Evolutionary conservation across 352 stramenopile species (phyloP), one percentile per base, ranked within the genome.

Genomic region (Pythium insidiosum): DNA sequence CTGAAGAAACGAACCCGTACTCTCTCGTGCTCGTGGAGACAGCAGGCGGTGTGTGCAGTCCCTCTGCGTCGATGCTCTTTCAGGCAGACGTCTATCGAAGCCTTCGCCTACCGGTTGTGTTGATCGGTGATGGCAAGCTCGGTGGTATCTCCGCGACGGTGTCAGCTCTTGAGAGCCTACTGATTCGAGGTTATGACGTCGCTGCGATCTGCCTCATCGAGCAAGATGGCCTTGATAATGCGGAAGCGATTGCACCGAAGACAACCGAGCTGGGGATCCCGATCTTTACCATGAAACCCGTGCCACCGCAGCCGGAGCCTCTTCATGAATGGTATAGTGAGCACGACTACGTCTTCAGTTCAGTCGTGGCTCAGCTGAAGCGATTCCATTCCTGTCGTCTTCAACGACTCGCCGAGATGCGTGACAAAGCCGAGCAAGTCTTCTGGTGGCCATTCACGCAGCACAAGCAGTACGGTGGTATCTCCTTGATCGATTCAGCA

Each of bases 41-140:
- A 9, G 94, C 95, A 1, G 95, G 95, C 9, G 95, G 95, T 20
- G 93, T 97, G 12, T 86, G 97, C 50, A 98, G 80, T 30, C 80
- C 80, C 9, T 85, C 80, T 20, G 79, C 74, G 5, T 86, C 69
- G 2, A 88, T 89, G 63, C 77, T 69, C 13, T 84, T 85, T 51
- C 95, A 99, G 62, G 94, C 85, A 16, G 94, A 98, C 57, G 72
- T 98, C 36, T 99, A 98, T 58, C 74, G 85, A 20, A 60, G 75
- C 5, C 66, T 98, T 25, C 64, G 77, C 9, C 63, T 97, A 5
- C 90, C 88, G 7, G 86, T 96, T 4, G 75, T 99, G 46, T 73
- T 99, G 6, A 83, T 98, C 23, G 95, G 95, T n/a, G 95, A 99
- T 59, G 93, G 91, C 30, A 89, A 91, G 47, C 76, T 99, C 5